Base-by-base conservation (phyloP, 2,329 filamentous ascomycete species). In the Ophiostoma ips region DNA sequence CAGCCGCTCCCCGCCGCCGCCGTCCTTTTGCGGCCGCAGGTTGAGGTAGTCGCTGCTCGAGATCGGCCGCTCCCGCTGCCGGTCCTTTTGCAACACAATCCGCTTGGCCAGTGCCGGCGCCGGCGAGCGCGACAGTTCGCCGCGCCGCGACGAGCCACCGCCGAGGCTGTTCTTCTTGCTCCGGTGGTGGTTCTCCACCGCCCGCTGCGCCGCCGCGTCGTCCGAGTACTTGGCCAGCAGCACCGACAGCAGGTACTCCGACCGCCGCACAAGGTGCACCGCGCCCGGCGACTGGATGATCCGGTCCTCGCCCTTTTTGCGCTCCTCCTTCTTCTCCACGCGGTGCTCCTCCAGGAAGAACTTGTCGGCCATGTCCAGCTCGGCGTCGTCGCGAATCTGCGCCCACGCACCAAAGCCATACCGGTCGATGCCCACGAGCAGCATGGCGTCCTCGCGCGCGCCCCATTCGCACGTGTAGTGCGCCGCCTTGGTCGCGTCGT, bases 351-450 rank as follows among this genome's bases (percentile, higher is more conserved):
- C 92, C 1, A 98, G 70, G 68, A 94, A 98, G 63, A 96, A 86
- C 61, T 95, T 96, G 59, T 95, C 88, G 2, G 72, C 70, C 69
- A 98, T 81, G 9, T 81, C 84, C 19, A 98, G 77, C 31, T 95
- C 88, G 1, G 78, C 69, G 61, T 98, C 92, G 58, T 98, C 92
- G 7, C 92, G 83, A 59, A 98, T 96, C 58, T 89, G 84, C 2
- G 83, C 77, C 92, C 92, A 98, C 3, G 90, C 89, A 51, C 94
- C 94, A 61, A 95, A 96, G 2, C 92, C 92, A 62, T 98, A 90
- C 50, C 84, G 81, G 57, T 88, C 82, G 56, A 98, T 95, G 53
- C 92, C 92, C 37, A 96, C 79, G 50, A 94, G 84, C 45, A 98
- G 80, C 92, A 98, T 98, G 48, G 87, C 92, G 63, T 98, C 92